Evolutionary conservation across 805 yeast genomes (phyloP), one percentile per base, ranked within the genome.

Genomic region (Sungouiella blattae): DNA sequence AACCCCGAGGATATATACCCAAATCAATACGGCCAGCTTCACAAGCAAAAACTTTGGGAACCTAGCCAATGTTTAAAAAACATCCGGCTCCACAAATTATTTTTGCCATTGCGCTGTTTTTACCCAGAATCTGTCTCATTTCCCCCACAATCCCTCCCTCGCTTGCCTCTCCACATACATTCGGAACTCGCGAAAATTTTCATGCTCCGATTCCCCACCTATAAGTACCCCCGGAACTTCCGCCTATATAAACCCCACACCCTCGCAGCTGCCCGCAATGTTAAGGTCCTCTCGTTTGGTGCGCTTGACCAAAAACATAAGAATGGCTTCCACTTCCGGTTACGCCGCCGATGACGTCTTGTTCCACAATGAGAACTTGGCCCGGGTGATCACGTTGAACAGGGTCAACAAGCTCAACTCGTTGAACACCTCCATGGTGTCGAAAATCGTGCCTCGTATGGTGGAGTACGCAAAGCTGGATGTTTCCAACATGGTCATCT

Each of bases 341-440:
- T 35, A 57, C 39, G 62, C 58, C 18, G 59, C 57, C 30, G 69
- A 60, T 37, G 86, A 80, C 42, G 93, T 85, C 14, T 67, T 80
- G 39, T 85, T 85, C 60, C 55, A 69, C 40, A 71, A 77, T 49
- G 64, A 71, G 41, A 77, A 79, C 49, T 75, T 79, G 32, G 79
- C 93, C 9, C 77, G 96, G 43, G 64, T 85, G 24, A 68, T 89
- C 47, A 73, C 83, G 6, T 69, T 91, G 46, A 87, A 91, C 67
- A 76, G 98, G 41, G 81, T 89, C 15, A 57, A 69, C 36, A 91
- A 91, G 57, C 75, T 93, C 53, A 93, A 91, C 64, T 91, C 98
- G 4, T 69, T 91, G 47, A 83, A 78, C 58, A 67, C 75, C 17
- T 75, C 77, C 37, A 89, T 91, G 95, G 78, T 87, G 40, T 57